These are phyloP conservation scores for Ophidiomyces ophidiicola DNA, from an alignment of 2,329 filamentous ascomycete genomes.

Conservation along the genomic window DNA sequence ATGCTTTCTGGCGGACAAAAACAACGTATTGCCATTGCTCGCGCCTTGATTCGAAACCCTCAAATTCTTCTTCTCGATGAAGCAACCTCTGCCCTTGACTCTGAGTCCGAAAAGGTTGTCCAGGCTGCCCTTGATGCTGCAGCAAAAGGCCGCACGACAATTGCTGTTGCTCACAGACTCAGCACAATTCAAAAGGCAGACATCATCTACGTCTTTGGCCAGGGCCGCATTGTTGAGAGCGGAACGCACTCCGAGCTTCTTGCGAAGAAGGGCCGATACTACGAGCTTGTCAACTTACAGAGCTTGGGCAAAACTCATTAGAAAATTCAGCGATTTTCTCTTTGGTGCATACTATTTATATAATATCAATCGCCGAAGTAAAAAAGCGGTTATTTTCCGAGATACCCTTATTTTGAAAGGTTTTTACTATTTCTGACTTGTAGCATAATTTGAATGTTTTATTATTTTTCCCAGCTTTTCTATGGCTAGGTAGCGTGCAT, in stretches of 20 bases:
- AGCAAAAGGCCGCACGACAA: conserved; percentile 73
- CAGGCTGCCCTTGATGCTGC: conserved; percentile 70
- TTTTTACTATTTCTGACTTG: no score
- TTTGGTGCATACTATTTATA: no score
- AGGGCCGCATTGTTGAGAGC: conserved; percentile 71
- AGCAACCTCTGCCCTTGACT: conserved; percentile 47
- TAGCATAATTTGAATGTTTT: no score
- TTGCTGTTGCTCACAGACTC: conserved; percentile 84
- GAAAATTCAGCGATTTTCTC: no score
- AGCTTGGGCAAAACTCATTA: conserved; percentile 43
- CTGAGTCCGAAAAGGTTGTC: conserved; percentile 40
- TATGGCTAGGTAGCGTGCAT: no score
- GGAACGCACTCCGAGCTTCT: conserved; percentile 67
- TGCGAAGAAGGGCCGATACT: conserved; percentile 58
- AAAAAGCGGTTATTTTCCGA: no score
- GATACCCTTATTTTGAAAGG: no score
- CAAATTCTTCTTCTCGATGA: conserved; percentile 76
- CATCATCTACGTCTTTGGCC: conserved; percentile 91
- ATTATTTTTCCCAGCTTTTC: no score
- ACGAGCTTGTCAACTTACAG: conserved; percentile 68
- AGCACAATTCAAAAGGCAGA: conserved; percentile 92
- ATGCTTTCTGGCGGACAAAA: conserved; percentile 86
- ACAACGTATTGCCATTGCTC: conserved; percentile 85
- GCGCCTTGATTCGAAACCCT: conserved; percentile 80
- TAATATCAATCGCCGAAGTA: no score